These are phyloP conservation scores for Litsea cubeba DNA, from an alignment of 164 flowering plant genomes.

Conservation along the genomic window DNA sequence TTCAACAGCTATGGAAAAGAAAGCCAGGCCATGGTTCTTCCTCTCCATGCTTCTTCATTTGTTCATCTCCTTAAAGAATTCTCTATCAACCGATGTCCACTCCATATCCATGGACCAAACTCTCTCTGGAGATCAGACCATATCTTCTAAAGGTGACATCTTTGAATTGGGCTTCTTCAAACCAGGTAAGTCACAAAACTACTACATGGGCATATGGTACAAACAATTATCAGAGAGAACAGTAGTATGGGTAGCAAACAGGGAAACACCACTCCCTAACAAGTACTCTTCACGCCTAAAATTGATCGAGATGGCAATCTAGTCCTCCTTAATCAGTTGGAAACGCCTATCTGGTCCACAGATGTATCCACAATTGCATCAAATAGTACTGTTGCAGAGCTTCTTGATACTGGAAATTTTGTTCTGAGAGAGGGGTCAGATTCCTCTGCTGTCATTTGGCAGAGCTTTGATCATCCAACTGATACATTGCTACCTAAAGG, in stretches of 20 bases:
- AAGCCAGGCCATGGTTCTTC: not conserved
- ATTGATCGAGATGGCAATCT: constrained; percentile 18
- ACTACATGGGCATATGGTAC: constrained; percentile 30
- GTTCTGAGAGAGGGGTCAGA: constrained; percentile 1
- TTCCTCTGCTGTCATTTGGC: constrained; percentile 2
- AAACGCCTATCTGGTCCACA: constrained; percentile 3
- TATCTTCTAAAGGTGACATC: constrained; percentile 11
- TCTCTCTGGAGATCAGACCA: constrained; percentile 16
- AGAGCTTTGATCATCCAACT: constrained; percentile 3
- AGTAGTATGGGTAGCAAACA: constrained; percentile 27
- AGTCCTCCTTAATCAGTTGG: not conserved
- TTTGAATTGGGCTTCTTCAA: constrained; percentile 30
- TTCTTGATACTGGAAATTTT: constrained; percentile 5
- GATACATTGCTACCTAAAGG: not conserved
- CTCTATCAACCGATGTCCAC: not conserved
- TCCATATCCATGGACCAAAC: constrained; percentile 9
- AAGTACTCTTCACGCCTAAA: constrained; percentile 8
- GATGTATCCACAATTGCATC: not conserved
- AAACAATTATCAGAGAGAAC: constrained; percentile 6
- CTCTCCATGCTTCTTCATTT: too few species aligned
- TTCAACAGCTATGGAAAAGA: not conserved
- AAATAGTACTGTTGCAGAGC: not conserved
- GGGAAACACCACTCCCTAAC: constrained; percentile 16
- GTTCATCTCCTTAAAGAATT: not conserved
- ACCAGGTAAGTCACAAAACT: constrained; percentile 21